Base-by-base conservation (phyloP, 495 filamentous ascomycete genomes). In the Parmelia sp. region DNA sequence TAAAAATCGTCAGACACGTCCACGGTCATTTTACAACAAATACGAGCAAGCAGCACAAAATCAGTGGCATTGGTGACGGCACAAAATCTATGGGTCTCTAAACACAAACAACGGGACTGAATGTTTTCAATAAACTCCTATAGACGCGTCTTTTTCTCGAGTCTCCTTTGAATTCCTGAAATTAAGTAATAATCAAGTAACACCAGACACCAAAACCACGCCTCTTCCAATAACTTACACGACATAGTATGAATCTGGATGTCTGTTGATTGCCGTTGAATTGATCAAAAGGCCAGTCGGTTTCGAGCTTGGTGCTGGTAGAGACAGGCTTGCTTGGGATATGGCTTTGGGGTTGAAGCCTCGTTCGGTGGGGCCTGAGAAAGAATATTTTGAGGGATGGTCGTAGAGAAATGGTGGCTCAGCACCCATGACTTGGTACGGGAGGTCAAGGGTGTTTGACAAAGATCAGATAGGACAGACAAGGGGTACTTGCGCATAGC, bases 301-400 rank as follows among this genome's bases (percentile, higher is more conserved):
- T 79, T 88, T 88, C n/a, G 80, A 77, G 62, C 80, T 84, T 17
- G 77, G 80, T 17, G 74, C 72, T 65, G 81, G 80, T 21, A 76
- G 79, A 66, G 82, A 75, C 69, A 77, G 86, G 73, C 88, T 91
- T 63, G 89, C 87, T 72, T 88, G 80, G 12, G 90, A 90, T 40
- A 88, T 84, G 61, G 87, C 87, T 70, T 90, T 94, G 19, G 92
- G 92, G 70, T 96, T 89, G 76, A 94, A 96, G 1, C 73, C 70
- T 11, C 75, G 78, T 40, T 88, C 79, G 40, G 77, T 80, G 27
- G 79, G 81, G 60, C 80, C 80, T 65, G 73, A 67, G 70, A 82
- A 80, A 60, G 72, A 75, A 62, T 80, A 78, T 55, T 66, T 81
- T 71, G 72, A 75, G 60, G 77, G 80, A 64, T 67, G 72, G 69